Evolutionary conservation across 1,284 basidiomycete genomes (phyloP).

Genomic region (Sporisorium reilianum): DNA sequence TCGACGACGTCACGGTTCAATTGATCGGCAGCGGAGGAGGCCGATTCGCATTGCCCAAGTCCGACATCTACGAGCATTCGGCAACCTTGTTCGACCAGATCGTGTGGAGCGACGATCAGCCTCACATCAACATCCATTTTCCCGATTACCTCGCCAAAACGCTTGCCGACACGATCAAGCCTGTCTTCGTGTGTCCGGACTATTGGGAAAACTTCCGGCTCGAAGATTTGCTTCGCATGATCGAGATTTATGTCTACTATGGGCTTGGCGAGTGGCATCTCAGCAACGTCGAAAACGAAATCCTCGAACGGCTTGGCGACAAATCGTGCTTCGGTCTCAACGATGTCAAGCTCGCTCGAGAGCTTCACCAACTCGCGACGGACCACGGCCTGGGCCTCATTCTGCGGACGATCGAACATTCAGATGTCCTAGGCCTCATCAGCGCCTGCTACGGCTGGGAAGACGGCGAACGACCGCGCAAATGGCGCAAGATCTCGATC

Average conservation of each 20-base stretch:
- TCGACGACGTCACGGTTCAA: neutral
- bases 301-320: neutral
- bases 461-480: constrained; percentile 8
- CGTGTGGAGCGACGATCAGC: too few species aligned
- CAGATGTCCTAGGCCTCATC: too few species aligned
- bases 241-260: neutral
- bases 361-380: neutral
- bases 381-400: neutral
- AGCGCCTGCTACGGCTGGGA: neutral
- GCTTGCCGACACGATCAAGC: too few species aligned
- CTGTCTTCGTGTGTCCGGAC: too few species aligned
- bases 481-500: constrained; percentile 10
- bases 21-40: neutral
- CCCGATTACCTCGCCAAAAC: too few species aligned
- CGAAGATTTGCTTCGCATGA: neutral
- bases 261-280: neutral
- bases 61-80: neutral
- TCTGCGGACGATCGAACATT: neutral
- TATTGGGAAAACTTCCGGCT: too few species aligned
- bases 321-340: neutral
- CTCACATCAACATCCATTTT: too few species aligned
- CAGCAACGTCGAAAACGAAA: neutral
- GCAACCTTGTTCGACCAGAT: neutral
- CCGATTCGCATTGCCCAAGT: neutral
- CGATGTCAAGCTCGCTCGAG: neutral